Evolutionary conservation across 1,139 yeast genomes (phyloP).

Genomic region (Sugiyamaella japonica): DNA sequence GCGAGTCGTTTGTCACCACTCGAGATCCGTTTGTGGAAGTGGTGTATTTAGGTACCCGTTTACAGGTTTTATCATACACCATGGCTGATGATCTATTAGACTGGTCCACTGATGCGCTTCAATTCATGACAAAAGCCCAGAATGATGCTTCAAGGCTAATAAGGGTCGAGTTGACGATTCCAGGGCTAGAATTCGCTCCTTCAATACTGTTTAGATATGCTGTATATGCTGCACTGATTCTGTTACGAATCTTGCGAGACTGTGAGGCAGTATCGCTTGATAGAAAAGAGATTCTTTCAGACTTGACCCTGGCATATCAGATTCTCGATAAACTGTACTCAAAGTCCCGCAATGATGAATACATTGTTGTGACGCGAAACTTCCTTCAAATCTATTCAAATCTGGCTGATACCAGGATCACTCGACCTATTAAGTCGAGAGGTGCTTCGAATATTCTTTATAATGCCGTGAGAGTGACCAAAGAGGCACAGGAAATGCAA

Average conservation of each 20-base stretch:
- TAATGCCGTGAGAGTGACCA: conserved; percentile 13
- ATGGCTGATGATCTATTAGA: conserved; percentile 13
- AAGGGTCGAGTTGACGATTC: neutral
- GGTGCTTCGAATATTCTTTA: conserved; percentile 17
- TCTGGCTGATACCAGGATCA: neutral
- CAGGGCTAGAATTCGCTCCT: conserved; percentile 12
- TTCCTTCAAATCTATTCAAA: conserved; percentile 12
- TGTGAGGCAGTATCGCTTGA: conserved; percentile 11
- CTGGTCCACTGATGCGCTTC: conserved; percentile 13
- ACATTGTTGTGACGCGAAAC: conserved; percentile 11
- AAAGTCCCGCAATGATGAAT: conserved; percentile 3
- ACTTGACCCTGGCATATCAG: conserved; percentile 8
- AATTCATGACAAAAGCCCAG: conserved; percentile 11
- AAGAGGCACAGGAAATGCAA: conserved; percentile 13
- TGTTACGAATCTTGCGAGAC: conserved; percentile 7
- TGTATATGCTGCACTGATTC: conserved; percentile 11
- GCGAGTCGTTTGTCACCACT: conserved; percentile 7
- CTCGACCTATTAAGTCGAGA: conserved; percentile 14
- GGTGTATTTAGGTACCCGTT: conserved; percentile 4
- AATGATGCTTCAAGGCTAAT: conserved; percentile 10
- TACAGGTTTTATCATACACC: conserved; percentile 18
- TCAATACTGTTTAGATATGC: conserved; percentile 5
- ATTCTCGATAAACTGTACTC: conserved; percentile 10
- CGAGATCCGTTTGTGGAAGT: conserved; percentile 15
- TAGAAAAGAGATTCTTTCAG: conserved; percentile 3